Percentiles rank a stretch among this genome's conserved stretches.
These are phyloP conservation scores for Trichoderma sp. DNA, from an alignment of 2,329 filamentous ascomycete species.

Conservation along the genomic window DNA sequence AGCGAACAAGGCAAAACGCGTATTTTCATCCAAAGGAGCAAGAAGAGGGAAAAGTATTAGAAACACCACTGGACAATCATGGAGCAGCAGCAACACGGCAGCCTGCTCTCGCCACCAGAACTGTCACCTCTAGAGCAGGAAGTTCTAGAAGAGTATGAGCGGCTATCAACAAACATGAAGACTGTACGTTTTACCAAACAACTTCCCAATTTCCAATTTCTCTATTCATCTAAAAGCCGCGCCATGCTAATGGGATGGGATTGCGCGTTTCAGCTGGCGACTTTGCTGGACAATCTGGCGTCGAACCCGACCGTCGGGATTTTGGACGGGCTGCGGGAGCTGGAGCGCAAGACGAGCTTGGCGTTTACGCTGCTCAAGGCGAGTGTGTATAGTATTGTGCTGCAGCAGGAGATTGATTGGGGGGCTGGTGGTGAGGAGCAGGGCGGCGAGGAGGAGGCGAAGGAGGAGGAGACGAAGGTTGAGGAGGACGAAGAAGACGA, in stretches of 20 bases:
- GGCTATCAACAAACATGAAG: slow-evolving; percentile 85
- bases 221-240: not conserved
- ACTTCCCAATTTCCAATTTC: not conserved
- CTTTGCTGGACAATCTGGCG: slow-evolving; percentile 60
- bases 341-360: slow-evolving; percentile 91
- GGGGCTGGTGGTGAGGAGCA: slow-evolving; percentile 38
- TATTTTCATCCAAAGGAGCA: not conserved
- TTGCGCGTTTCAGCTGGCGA: slow-evolving; percentile 45
- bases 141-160: slow-evolving; percentile 89
- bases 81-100: slow-evolving; percentile 23
- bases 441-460: not conserved
- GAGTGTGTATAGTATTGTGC: slow-evolving; percentile 95
- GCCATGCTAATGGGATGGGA: not conserved
- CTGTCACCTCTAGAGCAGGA: slow-evolving; percentile 85
- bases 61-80: slow-evolving; percentile 7
- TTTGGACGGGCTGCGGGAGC: slow-evolving; percentile 76
- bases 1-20: not conserved
- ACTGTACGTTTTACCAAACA: slow-evolving; percentile 56
- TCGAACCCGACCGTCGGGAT: slow-evolving; percentile 75
- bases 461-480: not conserved
- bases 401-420: slow-evolving; percentile 93
- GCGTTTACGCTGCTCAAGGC: slow-evolving; percentile 96
- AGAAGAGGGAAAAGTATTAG: not conserved
- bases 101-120: slow-evolving; percentile 47
- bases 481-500: not conserved